Evolutionary conservation across 2,329 filamentous ascomycete species (phyloP).

Genomic region (Monilinia polystroma): DNA sequence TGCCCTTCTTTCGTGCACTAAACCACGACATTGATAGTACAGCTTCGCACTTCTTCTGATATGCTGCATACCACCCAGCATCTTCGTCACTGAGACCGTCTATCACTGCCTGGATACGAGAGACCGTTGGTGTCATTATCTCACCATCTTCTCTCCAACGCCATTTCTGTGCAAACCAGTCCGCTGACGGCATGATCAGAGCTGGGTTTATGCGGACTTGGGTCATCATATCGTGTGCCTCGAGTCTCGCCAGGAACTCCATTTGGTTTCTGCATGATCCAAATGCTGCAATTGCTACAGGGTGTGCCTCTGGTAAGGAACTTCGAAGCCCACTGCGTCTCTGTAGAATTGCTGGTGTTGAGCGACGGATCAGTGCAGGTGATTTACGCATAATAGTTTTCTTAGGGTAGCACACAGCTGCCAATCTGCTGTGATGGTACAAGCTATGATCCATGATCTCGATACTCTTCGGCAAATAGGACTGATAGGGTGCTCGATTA

Average conservation of each 20-base stretch:
- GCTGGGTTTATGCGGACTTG: background rate
- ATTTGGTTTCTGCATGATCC: background rate
- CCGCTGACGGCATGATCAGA: background rate
- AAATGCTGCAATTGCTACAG: background rate
- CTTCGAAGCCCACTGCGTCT: background rate
- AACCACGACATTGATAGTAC: background rate
- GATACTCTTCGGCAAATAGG: background rate
- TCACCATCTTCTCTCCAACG: background rate
- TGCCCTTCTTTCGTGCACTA: background rate
- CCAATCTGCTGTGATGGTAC: background rate
- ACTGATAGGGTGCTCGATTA: background rate
- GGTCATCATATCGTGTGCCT: background rate
- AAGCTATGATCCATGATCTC: background rate
- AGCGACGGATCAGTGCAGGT: background rate
- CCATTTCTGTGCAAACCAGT: conserved; percentile 6
- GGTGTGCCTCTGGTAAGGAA: background rate
- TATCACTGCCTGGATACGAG: conserved; percentile 1
- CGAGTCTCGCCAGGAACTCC: background rate
- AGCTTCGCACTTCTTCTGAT: background rate
- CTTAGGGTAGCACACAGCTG: conserved; percentile 3
- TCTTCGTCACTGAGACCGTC: background rate
- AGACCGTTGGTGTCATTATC: background rate
- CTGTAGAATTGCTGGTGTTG: background rate
- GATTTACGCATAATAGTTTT: background rate
- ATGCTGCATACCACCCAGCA: background rate